A percentile compares a stretch with the other conserved stretches of the same genome.
Conservation (phyloP, 75 land plant species). For the Sequoia sempervirens region DNA sequence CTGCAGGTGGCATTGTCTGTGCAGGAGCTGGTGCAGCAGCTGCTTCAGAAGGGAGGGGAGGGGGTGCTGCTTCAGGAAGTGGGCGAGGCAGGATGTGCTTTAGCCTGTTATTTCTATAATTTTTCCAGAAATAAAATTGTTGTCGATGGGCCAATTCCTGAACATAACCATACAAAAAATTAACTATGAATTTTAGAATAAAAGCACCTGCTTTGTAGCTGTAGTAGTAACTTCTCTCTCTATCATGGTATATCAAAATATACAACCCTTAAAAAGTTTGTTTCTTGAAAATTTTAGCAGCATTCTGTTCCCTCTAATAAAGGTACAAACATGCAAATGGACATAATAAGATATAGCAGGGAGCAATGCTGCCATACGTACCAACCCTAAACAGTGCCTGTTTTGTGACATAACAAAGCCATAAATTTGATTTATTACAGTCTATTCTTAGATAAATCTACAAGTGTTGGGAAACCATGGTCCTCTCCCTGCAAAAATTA, state of each 20-base stretch:
- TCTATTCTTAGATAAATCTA: neutral
- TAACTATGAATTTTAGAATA: neutral
- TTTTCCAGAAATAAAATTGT: conserved; percentile 93
- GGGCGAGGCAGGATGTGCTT: conserved; percentile 92
- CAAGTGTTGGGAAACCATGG: neutral
- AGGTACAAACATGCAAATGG: neutral
- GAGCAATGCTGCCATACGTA: neutral
- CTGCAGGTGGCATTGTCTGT: conserved; percentile 40
- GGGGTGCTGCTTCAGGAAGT: conserved; percentile 61
- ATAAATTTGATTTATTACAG: neutral
- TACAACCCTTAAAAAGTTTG: neutral
- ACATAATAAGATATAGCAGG: neutral
- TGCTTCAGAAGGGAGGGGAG: conserved; percentile 35
- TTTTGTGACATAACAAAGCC: neutral
- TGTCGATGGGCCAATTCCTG: conserved; percentile 97
- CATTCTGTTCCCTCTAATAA: neutral
- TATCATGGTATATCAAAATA: neutral
- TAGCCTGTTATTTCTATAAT: conserved; percentile 83
- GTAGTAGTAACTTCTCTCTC: neutral
- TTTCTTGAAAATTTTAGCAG: neutral
- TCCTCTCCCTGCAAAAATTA: neutral
- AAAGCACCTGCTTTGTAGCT: neutral
- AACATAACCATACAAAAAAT: neutral
- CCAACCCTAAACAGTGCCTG: neutral
- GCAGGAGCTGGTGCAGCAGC: conserved; percentile 37